phyloP scores from a whole-genome alignment of 1,284 basidiomycete species.

The Hemileia vastatrix region DNA sequence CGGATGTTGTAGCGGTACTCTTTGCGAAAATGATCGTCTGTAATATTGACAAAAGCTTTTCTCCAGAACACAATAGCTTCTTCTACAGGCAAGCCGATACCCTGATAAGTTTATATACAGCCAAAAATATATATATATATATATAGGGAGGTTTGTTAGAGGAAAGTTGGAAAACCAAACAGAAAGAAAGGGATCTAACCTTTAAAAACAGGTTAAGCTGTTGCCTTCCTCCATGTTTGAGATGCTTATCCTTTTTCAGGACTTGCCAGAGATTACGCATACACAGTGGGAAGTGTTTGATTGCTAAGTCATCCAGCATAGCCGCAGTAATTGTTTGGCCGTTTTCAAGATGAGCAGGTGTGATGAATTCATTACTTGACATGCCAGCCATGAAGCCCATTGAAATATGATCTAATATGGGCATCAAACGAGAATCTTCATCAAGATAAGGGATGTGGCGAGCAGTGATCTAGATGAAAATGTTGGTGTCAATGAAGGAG shows the following conservation, averaged over 20 bases:
- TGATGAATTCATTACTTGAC: conserved; percentile 63
- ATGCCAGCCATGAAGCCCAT: conserved; percentile 89
- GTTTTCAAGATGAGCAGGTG: conserved; percentile 49
- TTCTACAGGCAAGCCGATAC: conserved; percentile 83
- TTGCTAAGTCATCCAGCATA: conserved; percentile 81
- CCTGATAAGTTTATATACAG: conserved; percentile 49
- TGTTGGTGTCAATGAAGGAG: not conserved
- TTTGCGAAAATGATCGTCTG: conserved; percentile 96
- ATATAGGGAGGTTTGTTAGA: not conserved
- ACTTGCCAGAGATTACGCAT: conserved; percentile 84
- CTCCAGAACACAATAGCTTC: conserved; percentile 93
- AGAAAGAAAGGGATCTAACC: conserved; percentile 48
- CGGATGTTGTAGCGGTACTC: conserved; percentile 96
- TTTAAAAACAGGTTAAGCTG: conserved; percentile 95
- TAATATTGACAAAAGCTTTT: conserved; percentile 64
- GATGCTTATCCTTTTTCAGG: conserved; percentile 66
- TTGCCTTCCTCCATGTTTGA: conserved; percentile 85
- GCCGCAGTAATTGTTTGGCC: conserved; percentile 72
- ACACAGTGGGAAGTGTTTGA: conserved; percentile 86
- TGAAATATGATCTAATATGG: conserved; percentile 83
- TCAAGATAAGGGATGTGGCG: conserved; percentile 84
- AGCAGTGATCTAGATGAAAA: conserved; percentile 60
- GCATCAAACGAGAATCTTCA: conserved; percentile 83
- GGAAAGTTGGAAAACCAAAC: not conserved
- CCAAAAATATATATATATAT: not conserved